A percentile compares a stretch with the other conserved stretches of the same genome.
phyloP scores from a whole-genome alignment of 192 early-diverging fungal species.

The Coemansia sp. region DNA sequence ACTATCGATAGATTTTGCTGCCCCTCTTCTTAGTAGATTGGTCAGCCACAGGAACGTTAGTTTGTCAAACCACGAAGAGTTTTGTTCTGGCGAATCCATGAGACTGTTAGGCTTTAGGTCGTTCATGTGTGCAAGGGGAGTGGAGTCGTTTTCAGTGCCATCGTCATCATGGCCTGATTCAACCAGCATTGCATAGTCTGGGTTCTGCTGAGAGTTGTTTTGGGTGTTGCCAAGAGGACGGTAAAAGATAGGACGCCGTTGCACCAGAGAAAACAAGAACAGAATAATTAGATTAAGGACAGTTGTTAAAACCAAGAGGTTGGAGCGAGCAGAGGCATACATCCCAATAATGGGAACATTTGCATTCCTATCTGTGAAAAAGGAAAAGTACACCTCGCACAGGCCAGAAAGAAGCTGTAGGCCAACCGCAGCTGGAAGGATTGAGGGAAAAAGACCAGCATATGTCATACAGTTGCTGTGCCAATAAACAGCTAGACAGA shows the following conservation, averaged over 20 bases:
- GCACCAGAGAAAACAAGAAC: slow-evolving; percentile 21
- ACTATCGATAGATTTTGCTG: slow-evolving; percentile 52
- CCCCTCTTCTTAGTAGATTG: slow-evolving; percentile 61
- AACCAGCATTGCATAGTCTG: background rate
- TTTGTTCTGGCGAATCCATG: too few relatives aligned
- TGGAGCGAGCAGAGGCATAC: too few relatives aligned
- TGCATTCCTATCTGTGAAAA: too few relatives aligned
- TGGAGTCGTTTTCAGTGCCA: background rate
- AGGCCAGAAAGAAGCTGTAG: slow-evolving; percentile 15
- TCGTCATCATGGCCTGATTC: too few relatives aligned
- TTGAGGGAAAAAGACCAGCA: slow-evolving; percentile 23
- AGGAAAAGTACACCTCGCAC: slow-evolving; percentile 18
- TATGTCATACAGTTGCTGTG: background rate
- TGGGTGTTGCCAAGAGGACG: background rate
- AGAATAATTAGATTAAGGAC: background rate
- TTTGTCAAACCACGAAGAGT: slow-evolving; percentile 22
- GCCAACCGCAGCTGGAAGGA: slow-evolving; percentile 6
- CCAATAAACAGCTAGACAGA: background rate
- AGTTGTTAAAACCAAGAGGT: too few relatives aligned
- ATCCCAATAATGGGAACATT: too few relatives aligned
- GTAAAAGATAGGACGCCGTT: too few relatives aligned
- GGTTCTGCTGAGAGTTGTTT: background rate
- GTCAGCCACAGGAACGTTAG: slow-evolving; percentile 62
- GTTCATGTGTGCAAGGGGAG: too few relatives aligned
- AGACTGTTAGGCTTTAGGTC: too few relatives aligned